Evolutionary conservation across 371 early-diverging fungal genomes (phyloP).

Genomic region (Funneliformis caledonium): DNA sequence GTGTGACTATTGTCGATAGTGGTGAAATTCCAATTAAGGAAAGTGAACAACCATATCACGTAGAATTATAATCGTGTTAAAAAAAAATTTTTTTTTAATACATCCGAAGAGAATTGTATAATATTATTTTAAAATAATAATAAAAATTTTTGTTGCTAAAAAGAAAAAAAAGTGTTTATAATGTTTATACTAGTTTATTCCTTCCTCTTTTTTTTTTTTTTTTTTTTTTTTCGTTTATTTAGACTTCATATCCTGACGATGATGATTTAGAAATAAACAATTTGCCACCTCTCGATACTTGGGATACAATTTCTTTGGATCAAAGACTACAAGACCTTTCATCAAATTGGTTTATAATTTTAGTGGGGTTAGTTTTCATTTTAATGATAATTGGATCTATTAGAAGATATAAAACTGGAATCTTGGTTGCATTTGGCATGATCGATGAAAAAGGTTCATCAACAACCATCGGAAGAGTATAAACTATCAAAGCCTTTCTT

Average conservation of each 20-base stretch:
- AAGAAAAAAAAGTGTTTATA: neutral
- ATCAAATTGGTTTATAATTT: neutral
- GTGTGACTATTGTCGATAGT: conserved; percentile 70
- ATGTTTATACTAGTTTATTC: neutral
- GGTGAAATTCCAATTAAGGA: conserved; percentile 70
- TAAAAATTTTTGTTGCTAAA: neutral
- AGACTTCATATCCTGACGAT: neutral
- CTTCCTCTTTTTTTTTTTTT: neutral
- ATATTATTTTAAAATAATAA: neutral
- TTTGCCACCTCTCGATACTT: neutral
- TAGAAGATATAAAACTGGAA: neutral
- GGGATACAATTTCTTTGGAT: neutral
- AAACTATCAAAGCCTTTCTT: neutral
- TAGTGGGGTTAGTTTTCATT: neutral
- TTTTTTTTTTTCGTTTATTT: neutral
- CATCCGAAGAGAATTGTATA: neutral
- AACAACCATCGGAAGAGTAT: neutral
- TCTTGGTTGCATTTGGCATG: neutral
- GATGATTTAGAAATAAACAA: neutral
- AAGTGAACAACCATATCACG: neutral
- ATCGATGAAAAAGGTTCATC: neutral
- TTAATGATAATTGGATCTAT: neutral
- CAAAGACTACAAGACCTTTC: neutral
- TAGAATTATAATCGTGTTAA: conserved; percentile 4
- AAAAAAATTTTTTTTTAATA: neutral